These are phyloP conservation scores for Tricholoma matsutake DNA, from an alignment of 768 basidiomycete genomes.

Conservation along the genomic window DNA sequence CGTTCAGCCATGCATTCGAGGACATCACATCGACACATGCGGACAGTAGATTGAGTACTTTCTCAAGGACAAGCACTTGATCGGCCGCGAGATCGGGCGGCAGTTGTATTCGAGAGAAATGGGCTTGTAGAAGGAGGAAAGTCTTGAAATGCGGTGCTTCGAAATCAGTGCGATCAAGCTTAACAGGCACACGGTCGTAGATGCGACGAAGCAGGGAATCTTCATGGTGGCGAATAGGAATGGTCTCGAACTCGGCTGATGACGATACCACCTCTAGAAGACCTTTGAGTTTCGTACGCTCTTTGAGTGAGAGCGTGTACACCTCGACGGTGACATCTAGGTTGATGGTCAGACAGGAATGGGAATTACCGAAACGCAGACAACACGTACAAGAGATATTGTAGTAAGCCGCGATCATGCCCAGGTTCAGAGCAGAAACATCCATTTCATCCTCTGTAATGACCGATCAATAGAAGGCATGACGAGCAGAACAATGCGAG, in stretches of 20 bases:
- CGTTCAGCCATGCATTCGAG: slow-evolving; percentile 92
- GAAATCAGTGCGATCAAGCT: slow-evolving; percentile 78
- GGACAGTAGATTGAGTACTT: slow-evolving; percentile 85
- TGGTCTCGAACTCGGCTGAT: slow-evolving; percentile 91
- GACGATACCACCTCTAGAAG: slow-evolving; percentile 95
- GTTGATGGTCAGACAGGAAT: slow-evolving; percentile 13
- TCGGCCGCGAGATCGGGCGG: slow-evolving; percentile 94
- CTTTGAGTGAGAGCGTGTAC: slow-evolving; percentile 91
- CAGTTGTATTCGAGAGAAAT: slow-evolving; percentile 90
- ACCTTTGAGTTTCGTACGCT: slow-evolving; percentile 95
- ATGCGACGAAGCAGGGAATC: slow-evolving; percentile 80
- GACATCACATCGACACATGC: slow-evolving; percentile 99
- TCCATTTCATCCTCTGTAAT: slow-evolving; percentile 88
- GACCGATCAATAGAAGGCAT: slow-evolving; percentile 1
- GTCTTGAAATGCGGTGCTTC: slow-evolving; percentile 98
- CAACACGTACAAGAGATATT: slow-evolving; percentile 76
- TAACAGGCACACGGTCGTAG: slow-evolving; percentile 96
- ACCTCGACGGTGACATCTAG: slow-evolving; percentile 95
- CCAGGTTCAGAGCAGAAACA: slow-evolving; percentile 85
- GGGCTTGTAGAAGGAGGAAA: slow-evolving; percentile 93
- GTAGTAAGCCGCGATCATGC: slow-evolving; percentile 98
- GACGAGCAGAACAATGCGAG: neutral
- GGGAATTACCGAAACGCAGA: neutral
- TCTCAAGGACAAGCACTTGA: slow-evolving; percentile 83
- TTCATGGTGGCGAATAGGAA: slow-evolving; percentile 95